These are phyloP conservation scores for Claviceps africana DNA, from an alignment of 2,329 filamentous ascomycete species.

Conservation along the genomic window DNA sequence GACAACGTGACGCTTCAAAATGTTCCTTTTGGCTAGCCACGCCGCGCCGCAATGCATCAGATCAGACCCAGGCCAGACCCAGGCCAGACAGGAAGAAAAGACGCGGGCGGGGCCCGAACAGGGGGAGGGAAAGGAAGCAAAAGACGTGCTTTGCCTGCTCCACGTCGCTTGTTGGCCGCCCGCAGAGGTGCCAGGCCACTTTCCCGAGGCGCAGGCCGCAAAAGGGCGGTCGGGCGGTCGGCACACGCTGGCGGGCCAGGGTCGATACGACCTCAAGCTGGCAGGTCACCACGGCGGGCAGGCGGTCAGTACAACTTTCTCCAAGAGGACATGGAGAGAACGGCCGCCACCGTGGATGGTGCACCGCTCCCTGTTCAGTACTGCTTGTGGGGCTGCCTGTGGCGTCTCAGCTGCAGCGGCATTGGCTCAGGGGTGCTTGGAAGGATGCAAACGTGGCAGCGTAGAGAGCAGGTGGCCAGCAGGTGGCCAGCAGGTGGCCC, in stretches of 20 bases:
- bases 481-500: neutral
- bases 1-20: neutral
- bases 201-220: neutral
- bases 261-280: too few relatives aligned
- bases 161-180: neutral
- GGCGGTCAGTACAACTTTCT: neutral
- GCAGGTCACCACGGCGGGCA: too few relatives aligned
- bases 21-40: neutral
- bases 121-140: neutral
- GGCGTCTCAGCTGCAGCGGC: neutral
- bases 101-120: slow-evolving; percentile 1
- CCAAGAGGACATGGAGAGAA: too few relatives aligned
- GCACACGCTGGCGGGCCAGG: neutral
- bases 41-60: neutral
- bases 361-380: too few relatives aligned
- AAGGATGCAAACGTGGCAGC: neutral
- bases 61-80: too few relatives aligned
- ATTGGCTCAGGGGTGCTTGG: neutral
- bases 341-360: too few relatives aligned
- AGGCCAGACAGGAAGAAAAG: neutral
- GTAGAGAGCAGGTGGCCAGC: neutral
- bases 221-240: neutral
- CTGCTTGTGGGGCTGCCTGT: neutral
- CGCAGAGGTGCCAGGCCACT: neutral
- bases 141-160: neutral